Percentiles rank a stretch among this genome's conserved stretches.
phyloP scores from a whole-genome alignment of 768 basidiomycete species.

The Hygrophorus pudorinus region DNA sequence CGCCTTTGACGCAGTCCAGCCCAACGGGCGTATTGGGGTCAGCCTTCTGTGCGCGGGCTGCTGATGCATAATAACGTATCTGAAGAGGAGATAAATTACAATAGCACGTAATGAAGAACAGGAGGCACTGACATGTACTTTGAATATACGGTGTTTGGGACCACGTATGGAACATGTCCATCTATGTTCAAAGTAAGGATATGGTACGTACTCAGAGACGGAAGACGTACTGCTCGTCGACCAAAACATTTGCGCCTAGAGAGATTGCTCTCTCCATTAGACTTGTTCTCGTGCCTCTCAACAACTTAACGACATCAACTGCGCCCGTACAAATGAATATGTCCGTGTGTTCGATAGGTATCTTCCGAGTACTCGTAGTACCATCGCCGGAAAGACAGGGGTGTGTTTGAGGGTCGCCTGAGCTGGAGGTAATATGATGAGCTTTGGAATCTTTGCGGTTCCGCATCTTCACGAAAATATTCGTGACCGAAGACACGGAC shows the following conservation, averaged over 20 bases:
- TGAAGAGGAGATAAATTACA: slow-evolving; percentile 16
- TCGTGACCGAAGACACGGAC: slow-evolving; percentile 34
- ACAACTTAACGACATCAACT: slow-evolving; percentile 48
- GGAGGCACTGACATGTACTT: slow-evolving; percentile 42
- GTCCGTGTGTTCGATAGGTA: slow-evolving; percentile 22
- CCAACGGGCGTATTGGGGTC: slow-evolving; percentile 59
- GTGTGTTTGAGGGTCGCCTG: slow-evolving; percentile 33
- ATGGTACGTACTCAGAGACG: slow-evolving; percentile 1
- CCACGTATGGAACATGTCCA: slow-evolving; percentile 56
- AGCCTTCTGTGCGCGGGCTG: slow-evolving; percentile 37
- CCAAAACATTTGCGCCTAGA: slow-evolving; percentile 49
- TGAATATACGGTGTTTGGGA: slow-evolving; percentile 44
- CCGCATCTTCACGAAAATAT: slow-evolving; percentile 44
- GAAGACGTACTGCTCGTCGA: slow-evolving; percentile 59
- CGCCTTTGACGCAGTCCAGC: slow-evolving; percentile 45
- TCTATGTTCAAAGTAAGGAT: slow-evolving; percentile 22
- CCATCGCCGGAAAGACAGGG: slow-evolving; percentile 20
- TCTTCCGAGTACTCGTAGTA: slow-evolving; percentile 6
- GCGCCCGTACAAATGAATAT: slow-evolving; percentile 50
- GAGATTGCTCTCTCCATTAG: slow-evolving; percentile 39
- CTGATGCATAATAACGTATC: slow-evolving; percentile 55
- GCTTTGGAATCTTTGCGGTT: slow-evolving; percentile 18
- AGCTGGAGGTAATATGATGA: slow-evolving; percentile 23
- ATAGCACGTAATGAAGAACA: not conserved
- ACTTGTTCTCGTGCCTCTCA: slow-evolving; percentile 42